Evolutionary conservation across 1,284 basidiomycete genomes (phyloP), one percentile per base, ranked within the genome.

Genomic region (Anthracocystis setariae): DNA sequence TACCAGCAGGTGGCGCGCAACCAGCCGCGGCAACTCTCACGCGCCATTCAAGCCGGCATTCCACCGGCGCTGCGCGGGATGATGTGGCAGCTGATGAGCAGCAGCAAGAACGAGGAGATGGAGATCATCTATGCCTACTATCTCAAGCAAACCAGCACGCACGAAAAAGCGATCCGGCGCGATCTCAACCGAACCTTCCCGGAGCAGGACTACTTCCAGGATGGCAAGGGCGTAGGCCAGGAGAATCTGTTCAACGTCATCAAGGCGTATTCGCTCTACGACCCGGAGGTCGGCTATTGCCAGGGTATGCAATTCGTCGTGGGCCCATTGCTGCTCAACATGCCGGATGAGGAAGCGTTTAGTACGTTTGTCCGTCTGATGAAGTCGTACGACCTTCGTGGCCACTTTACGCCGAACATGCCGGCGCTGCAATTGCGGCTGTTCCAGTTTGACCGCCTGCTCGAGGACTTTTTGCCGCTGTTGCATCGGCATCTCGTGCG

Each of bases 381-480:
- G 95, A 88, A 96, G 73, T 91, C 92, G 4, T 98, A 98, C 83
- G 94, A 95, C 81, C 86, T 98, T 3, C 89, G 95, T 46, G 93
- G 94, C 0, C 95, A 98, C 84, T 98, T 94, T 84, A 87, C 96
- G 15, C 94, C 95, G 7, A 94, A 98, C 77, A 98, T 98, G 95
- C 95, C 95, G 0, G 94, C 93, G 61, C 84, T 98, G 4, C 96
- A 98, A 82, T 85, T 95, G 42, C 91, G 95, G 17, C 86, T 98
- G 58, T 89, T 87, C 76, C 85, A 93, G 88, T 98, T 98, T 83
- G 96, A 98, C 82, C 90, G 95, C 18, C 85, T 98, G 45, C 85
- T 97, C 24, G 95, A 98, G 83, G 95, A 98, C 68, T 83, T 94
- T 5, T 85, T 97, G 2, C 95, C 95, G 3, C 90, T 95, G 8